Conservation (phyloP, 345 rosid species). For the Rhodomyrtus tomentosa region DNA sequence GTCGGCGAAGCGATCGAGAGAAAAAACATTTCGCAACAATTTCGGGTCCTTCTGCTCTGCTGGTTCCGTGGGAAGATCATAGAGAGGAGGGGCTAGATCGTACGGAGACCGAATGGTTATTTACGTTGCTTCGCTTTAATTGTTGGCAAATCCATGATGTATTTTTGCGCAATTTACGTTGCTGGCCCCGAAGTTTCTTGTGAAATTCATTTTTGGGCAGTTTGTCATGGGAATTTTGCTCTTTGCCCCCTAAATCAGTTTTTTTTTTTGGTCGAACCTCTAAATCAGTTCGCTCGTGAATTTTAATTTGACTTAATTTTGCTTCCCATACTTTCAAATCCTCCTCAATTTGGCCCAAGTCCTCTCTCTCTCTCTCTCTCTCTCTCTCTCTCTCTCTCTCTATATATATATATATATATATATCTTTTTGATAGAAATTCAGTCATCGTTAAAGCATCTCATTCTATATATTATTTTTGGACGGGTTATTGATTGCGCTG, state of each 20-base stretch:
- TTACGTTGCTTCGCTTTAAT: neutral
- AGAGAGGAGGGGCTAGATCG: neutral
- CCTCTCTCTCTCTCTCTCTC: too few relatives aligned
- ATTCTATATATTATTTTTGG: neutral
- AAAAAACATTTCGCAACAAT: neutral
- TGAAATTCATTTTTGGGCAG: neutral
- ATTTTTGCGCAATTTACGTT: neutral
- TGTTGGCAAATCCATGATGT: neutral
- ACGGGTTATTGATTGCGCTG: neutral
- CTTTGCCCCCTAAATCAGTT: neutral
- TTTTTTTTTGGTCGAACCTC: too few relatives aligned
- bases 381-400: fast-evolving
- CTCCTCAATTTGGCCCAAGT: neutral
- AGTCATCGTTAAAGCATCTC: too few relatives aligned
- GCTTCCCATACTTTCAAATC: too few relatives aligned
- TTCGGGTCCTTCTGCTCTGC: neutral
- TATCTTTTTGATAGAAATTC: too few relatives aligned
- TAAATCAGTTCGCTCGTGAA: too few relatives aligned
- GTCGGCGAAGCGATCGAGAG: neutral
- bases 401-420: neutral
- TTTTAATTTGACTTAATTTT: too few relatives aligned
- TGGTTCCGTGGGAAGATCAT: neutral
- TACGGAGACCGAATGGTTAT: too few relatives aligned
- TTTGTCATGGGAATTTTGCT: neutral
- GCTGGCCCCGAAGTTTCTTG: neutral